A percentile compares a stretch with the other conserved stretches of the same genome.
Evolutionary conservation across 1,284 basidiomycete species (phyloP).

Genomic region (Pterulicium gracile): DNA sequence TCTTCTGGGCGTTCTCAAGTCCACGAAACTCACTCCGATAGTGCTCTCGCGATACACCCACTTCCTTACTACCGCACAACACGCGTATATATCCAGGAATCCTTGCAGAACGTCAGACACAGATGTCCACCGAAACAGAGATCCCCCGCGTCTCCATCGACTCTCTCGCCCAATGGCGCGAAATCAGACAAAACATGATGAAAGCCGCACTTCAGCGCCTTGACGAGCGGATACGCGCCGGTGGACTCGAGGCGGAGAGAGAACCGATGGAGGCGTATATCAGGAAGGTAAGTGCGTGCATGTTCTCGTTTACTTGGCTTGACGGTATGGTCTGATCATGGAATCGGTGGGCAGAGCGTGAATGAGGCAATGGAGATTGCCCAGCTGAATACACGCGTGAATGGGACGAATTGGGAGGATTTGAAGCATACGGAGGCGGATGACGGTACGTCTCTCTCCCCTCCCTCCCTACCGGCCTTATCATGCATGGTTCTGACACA

Average conservation of each 20-base stretch:
- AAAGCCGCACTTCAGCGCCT: neutral
- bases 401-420: neutral
- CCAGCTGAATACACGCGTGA: neutral
- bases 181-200: neutral
- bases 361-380: neutral
- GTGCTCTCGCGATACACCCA: no score
- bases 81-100: no score
- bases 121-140: no score
- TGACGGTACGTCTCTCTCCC: neutral
- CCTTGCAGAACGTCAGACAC: no score
- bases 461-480: neutral
- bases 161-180: constrained; percentile 1
- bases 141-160: neutral
- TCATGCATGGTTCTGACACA: neutral
- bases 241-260: constrained; percentile 1
- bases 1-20: no score
- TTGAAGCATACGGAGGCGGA: neutral
- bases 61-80: no score
- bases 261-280: neutral
- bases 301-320: neutral
- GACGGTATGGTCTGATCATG: neutral
- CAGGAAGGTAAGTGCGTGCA: neutral
- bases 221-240: neutral
- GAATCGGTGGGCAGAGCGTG: neutral
- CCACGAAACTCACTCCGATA: no score